phyloP scores from a whole-genome alignment of 106 monocot genomes.

The Dioscorea zingiberensis region DNA sequence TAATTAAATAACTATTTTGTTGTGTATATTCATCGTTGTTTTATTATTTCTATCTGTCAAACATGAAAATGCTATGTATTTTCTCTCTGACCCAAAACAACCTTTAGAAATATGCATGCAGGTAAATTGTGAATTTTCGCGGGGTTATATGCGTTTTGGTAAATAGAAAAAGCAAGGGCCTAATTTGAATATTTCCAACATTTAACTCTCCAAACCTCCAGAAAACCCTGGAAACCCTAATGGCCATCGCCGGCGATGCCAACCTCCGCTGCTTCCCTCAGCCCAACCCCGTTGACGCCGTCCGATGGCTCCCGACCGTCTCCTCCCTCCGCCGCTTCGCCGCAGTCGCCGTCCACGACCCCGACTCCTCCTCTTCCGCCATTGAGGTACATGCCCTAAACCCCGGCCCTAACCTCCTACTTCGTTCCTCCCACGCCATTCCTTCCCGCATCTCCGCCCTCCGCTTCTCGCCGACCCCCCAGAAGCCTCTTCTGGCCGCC shows the following conservation, averaged over 20 bases:
- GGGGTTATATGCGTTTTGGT: too few relatives aligned
- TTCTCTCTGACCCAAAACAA: too few relatives aligned
- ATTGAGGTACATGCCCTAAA: slow-evolving; percentile 35
- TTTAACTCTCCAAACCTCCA: too few relatives aligned
- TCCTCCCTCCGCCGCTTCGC: slow-evolving; percentile 62
- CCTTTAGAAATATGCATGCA: too few relatives aligned
- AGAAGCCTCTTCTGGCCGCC: slow-evolving; percentile 21
- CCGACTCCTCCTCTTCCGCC: slow-evolving; percentile 37
- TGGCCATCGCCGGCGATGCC: slow-evolving; percentile 6
- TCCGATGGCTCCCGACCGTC: slow-evolving; percentile 62
- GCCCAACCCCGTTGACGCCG: slow-evolving; percentile 40
- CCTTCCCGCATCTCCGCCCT: slow-evolving; percentile 54
- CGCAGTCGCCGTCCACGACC: slow-evolving; percentile 40
- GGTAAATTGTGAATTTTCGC: too few relatives aligned
- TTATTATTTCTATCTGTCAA: too few relatives aligned
- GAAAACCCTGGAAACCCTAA: neutral
- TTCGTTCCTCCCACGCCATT: slow-evolving; percentile 29
- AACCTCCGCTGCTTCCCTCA: slow-evolving; percentile 48
- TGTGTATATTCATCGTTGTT: too few relatives aligned
- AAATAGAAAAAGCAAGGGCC: too few relatives aligned
- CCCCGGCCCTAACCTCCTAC: slow-evolving; percentile 24
- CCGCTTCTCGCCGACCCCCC: slow-evolving; percentile 14
- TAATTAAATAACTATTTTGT: too few relatives aligned
- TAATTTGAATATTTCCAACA: too few relatives aligned
- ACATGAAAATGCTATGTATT: too few relatives aligned